phyloP scores from a whole-genome alignment of 2,329 filamentous ascomycete genomes.

The Fusarium sp. region DNA sequence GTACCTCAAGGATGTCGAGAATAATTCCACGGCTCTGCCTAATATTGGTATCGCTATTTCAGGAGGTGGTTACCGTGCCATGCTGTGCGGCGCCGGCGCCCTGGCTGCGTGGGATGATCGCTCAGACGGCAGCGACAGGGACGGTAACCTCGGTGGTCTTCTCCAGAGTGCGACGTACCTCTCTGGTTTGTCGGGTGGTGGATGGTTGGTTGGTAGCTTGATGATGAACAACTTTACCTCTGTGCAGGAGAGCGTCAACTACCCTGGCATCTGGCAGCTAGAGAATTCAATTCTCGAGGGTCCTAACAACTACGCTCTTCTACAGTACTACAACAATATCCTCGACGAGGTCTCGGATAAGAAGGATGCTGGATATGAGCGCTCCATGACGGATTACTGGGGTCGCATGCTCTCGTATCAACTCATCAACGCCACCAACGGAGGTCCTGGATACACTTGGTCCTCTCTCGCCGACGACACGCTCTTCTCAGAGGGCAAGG shows the following conservation, averaged over 20 bases:
- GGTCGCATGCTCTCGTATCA: constrained; percentile 88
- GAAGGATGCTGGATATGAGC: constrained; percentile 58
- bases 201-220: constrained; percentile 87
- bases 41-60: constrained; percentile 82
- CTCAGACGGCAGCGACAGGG: constrained; percentile 59
- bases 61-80: constrained; percentile 87
- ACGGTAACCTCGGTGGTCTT: constrained; percentile 81
- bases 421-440: constrained; percentile 80
- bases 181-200: constrained; percentile 83
- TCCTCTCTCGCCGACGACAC: constrained; percentile 71
- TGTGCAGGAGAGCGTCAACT: constrained; percentile 54
- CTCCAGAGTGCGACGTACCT: constrained; percentile 86
- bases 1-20: constrained; percentile 69
- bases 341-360: constrained; percentile 52
- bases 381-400: constrained; percentile 90
- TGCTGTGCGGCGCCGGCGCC: constrained; percentile 85
- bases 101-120: constrained; percentile 83
- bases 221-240: constrained; percentile 87
- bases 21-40: constrained; percentile 54
- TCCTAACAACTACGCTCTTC: constrained; percentile 51
- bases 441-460: constrained; percentile 83
- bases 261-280: constrained; percentile 55
- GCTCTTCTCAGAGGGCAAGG: constrained; percentile 55
- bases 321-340: constrained; percentile 55
- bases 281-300: constrained; percentile 57